Evolutionary conservation across 176 grass and related monocot genomes (phyloP).

Genomic region (Musa schizocarpa): DNA sequence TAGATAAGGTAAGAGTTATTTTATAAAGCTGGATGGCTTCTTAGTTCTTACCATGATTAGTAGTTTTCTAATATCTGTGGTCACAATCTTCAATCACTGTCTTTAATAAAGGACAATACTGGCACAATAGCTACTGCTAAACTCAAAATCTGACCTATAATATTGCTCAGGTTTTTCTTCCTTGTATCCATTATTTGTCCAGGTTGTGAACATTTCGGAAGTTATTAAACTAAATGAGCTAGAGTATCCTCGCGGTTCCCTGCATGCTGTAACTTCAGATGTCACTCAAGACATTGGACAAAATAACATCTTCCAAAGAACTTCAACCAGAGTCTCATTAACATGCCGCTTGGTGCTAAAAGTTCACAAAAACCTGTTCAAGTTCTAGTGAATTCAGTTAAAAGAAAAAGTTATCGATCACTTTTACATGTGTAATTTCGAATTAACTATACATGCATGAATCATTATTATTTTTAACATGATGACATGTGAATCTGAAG

Average conservation of each 20-base stretch:
- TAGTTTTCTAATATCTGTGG: neutral
- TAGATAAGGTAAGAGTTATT: constrained; percentile 55
- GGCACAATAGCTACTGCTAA: neutral
- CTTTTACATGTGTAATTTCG: neutral
- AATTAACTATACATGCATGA: no score
- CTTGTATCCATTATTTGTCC: neutral
- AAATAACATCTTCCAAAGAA: constrained; percentile 31
- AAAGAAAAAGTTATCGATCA: neutral
- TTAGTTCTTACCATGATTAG: neutral
- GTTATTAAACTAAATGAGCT: constrained; percentile 39
- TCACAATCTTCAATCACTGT: neutral
- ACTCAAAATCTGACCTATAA: neutral
- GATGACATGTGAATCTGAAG: no score
- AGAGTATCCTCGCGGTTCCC: neutral
- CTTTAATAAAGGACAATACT: neutral
- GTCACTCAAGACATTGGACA: constrained; percentile 19
- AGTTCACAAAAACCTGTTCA: constrained; percentile 74
- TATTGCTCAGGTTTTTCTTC: neutral
- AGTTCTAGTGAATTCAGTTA: constrained; percentile 31
- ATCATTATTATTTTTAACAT: no score
- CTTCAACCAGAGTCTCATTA: constrained; percentile 53
- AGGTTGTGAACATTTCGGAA: constrained; percentile 51
- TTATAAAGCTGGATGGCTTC: neutral
- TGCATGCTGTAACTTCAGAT: constrained; percentile 13
- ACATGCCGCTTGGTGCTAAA: constrained; percentile 86